phyloP scores from a whole-genome alignment of 176 grass and related monocot species.

The Melocanna baccifera region DNA sequence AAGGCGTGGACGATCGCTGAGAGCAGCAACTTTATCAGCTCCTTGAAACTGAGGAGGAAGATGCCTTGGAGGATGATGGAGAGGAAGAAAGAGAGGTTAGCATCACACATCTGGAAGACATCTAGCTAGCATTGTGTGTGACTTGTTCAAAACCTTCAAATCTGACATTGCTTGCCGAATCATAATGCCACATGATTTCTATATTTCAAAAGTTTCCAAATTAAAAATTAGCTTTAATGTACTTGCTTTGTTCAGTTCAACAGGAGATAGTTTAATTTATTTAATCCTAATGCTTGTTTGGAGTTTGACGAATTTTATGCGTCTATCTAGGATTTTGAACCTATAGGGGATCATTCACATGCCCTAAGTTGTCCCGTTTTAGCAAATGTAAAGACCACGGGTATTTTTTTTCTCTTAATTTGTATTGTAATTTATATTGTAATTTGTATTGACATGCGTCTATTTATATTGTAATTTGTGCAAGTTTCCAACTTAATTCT shows the following conservation, averaged over 20 bases:
- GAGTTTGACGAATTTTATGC: neutral
- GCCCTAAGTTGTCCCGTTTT: neutral
- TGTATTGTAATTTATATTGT: no score
- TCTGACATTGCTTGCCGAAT: neutral
- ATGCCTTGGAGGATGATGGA: constrained; percentile 67
- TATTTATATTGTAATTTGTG: no score
- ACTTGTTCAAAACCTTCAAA: neutral
- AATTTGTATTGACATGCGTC: no score
- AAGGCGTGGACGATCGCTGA: constrained; percentile 62
- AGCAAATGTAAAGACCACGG: neutral
- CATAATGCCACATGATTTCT: neutral
- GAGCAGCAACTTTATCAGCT: constrained; percentile 65
- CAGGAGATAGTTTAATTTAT: neutral
- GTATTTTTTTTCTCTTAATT: no score
- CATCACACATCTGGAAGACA: neutral
- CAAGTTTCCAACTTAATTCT: no score
- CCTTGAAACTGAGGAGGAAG: constrained; percentile 73
- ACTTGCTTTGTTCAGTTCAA: neutral
- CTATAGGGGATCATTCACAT: neutral
- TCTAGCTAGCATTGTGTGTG: constrained; percentile 7
- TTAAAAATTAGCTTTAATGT: neutral
- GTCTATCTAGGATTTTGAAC: neutral
- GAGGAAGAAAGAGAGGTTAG: constrained; percentile 96
- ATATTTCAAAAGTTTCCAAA: neutral
- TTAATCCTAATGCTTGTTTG: neutral